A percentile compares a stretch with the other conserved stretches of the same genome.
Conservation (phyloP, 768 basidiomycete species). For the Amanita rubescens region DNA sequence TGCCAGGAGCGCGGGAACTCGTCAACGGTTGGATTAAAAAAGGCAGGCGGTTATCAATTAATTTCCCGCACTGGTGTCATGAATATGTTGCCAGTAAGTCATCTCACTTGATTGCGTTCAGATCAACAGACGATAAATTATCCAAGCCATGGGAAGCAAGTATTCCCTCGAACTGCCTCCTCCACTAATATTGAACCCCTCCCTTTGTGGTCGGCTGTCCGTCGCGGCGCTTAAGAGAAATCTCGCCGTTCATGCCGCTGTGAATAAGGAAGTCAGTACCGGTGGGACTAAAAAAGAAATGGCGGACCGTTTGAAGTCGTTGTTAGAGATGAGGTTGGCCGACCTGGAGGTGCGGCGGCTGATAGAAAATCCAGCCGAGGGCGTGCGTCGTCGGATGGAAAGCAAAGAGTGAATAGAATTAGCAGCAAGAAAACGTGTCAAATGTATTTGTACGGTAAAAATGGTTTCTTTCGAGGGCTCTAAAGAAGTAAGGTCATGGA, state of each 20-base stretch:
- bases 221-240: constrained; percentile 45
- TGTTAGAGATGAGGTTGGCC: constrained; percentile 39
- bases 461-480: too few species aligned
- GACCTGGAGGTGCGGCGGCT: constrained; percentile 29
- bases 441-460: constrained; percentile 17
- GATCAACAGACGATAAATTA: neutral
- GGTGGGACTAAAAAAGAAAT: constrained; percentile 44
- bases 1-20: constrained; percentile 47
- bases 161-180: constrained; percentile 41
- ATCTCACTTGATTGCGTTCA: neutral
- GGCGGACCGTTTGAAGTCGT: constrained; percentile 33
- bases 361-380: neutral
- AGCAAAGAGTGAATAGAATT: neutral
- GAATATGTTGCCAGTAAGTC: constrained; percentile 45
- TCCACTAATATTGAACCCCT: constrained; percentile 42
- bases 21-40: constrained; percentile 6
- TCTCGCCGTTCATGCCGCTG: constrained; percentile 44
- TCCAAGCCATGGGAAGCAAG: constrained; percentile 35
- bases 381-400: neutral
- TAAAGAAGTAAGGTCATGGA: too few species aligned
- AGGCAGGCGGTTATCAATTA: constrained; percentile 20
- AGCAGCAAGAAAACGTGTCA: neutral
- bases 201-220: constrained; percentile 34
- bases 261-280: constrained; percentile 36
- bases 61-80: constrained; percentile 47